Conservation (phyloP, 345 rosid genomes). For the Arabis alpina region DNA sequence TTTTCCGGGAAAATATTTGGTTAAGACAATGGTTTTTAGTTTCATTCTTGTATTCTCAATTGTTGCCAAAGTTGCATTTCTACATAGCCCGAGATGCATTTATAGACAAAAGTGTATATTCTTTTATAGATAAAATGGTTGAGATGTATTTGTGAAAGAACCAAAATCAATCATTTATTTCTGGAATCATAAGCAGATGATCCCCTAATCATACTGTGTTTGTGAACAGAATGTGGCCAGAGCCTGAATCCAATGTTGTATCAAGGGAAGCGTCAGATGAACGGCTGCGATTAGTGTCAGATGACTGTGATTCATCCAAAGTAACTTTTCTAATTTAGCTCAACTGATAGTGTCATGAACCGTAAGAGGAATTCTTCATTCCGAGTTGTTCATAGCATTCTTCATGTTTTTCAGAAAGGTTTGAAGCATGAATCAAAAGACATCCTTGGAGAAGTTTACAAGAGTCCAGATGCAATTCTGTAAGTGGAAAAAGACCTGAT, state of each 20-base stretch:
- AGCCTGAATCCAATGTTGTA: constrained; percentile 68
- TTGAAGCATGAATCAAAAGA: constrained; percentile 60
- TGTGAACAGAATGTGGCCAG: constrained; percentile 73
- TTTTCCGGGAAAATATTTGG: constrained; percentile 6
- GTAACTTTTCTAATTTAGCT: constrained; percentile 48
- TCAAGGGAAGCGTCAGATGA: constrained; percentile 56
- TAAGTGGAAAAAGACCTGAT: constrained; percentile 42
- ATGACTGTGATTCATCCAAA: constrained; percentile 67
- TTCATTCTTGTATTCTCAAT: not conserved
- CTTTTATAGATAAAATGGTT: not conserved
- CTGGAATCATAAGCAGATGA: not conserved
- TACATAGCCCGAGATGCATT: constrained; percentile 10
- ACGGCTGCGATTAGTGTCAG: constrained; percentile 61
- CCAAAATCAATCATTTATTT: constrained; percentile 14
- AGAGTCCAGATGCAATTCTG: constrained; percentile 79
- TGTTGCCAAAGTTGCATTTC: constrained; percentile 3
- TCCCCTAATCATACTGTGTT: constrained; percentile 15
- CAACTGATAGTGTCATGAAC: not conserved
- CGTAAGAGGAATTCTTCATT: not conserved
- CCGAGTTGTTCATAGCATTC: constrained; percentile 4
- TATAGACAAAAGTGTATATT: not conserved
- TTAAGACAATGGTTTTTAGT: constrained; percentile 11
- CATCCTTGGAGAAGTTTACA: constrained; percentile 67
- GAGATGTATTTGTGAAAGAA: not conserved
- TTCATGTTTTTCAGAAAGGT: constrained; percentile 49